Conservation (phyloP, 306 rosid genomes). For the Vigna hirtella region DNA sequence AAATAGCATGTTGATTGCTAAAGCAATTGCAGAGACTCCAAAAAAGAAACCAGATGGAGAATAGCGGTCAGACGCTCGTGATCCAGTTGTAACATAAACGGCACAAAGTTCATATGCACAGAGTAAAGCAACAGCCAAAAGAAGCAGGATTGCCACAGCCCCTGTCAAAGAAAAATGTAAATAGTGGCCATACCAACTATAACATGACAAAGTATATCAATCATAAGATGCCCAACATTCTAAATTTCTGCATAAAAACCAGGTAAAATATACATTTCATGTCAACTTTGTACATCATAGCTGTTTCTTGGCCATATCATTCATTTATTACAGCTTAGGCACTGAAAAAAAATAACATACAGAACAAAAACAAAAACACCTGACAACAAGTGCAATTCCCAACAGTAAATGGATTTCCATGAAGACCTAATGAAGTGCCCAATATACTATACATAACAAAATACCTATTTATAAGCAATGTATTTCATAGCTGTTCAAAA, state of each 20-base stretch:
- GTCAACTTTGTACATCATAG: not conserved
- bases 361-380: not conserved
- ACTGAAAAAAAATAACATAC: constrained; percentile 3
- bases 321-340: not conserved
- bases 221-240: constrained; percentile 5
- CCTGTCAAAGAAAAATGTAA: constrained; percentile 58
- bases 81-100: constrained; percentile 96
- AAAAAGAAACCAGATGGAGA: constrained; percentile 99
- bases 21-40: constrained; percentile 99
- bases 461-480: constrained; percentile 5
- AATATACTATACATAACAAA: not conserved
- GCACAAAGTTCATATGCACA: constrained; percentile 99
- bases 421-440: constrained; percentile 9
- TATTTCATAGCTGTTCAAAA: constrained; percentile 8
- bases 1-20: constrained; percentile 99
- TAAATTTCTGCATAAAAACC: not conserved
- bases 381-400: not conserved
- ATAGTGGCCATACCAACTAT: constrained; percentile 5
- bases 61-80: constrained; percentile 94
- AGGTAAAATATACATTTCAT: not conserved
- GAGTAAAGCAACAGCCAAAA: constrained; percentile 95
- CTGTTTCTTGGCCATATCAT: not conserved
- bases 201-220: constrained; percentile 14
- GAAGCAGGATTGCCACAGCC: constrained; percentile 95
- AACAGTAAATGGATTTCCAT: constrained; percentile 7